Conservation (phyloP, 1,139 yeast species). For the Yamadazyma siamensis region DNA sequence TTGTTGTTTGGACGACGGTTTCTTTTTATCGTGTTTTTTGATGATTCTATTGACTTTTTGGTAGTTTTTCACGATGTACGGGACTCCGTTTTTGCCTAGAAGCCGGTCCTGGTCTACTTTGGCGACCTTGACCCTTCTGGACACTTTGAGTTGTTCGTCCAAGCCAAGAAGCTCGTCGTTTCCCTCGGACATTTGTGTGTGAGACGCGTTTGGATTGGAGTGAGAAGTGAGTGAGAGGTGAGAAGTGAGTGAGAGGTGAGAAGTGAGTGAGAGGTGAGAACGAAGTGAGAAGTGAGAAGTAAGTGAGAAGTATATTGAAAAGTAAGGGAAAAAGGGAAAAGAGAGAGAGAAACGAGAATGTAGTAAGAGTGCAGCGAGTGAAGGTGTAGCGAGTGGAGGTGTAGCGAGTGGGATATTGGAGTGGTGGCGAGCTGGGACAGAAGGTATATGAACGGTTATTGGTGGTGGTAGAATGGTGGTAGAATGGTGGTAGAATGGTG, state of each 20-base stretch:
- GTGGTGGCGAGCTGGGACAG: too few species aligned
- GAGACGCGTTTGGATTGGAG: background rate
- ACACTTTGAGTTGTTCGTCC: constrained; percentile 37
- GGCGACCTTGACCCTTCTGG: constrained; percentile 31
- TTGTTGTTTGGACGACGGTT: constrained; percentile 13
- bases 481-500: too few species aligned
- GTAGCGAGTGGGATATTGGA: too few species aligned
- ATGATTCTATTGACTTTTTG: constrained; percentile 28
- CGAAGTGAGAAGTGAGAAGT: too few species aligned
- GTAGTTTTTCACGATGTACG: constrained; percentile 41
- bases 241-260: constrained; percentile 1
- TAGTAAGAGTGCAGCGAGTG: too few species aligned
- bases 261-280: background rate
- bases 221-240: constrained; percentile 1
- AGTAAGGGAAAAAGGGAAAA: too few species aligned
- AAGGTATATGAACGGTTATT: too few species aligned
- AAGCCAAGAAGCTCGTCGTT: constrained; percentile 36
- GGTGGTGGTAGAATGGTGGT: too few species aligned
- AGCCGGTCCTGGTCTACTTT: constrained; percentile 50
- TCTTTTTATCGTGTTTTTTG: constrained; percentile 25
- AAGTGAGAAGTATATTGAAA: too few species aligned
- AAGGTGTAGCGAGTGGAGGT: too few species aligned
- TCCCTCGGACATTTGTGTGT: constrained; percentile 4
- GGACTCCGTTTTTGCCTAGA: constrained; percentile 46
- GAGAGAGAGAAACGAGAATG: too few species aligned